These are phyloP conservation scores for Davidsoniella australis DNA, from an alignment of 2,329 filamentous ascomycete genomes.

Conservation along the genomic window DNA sequence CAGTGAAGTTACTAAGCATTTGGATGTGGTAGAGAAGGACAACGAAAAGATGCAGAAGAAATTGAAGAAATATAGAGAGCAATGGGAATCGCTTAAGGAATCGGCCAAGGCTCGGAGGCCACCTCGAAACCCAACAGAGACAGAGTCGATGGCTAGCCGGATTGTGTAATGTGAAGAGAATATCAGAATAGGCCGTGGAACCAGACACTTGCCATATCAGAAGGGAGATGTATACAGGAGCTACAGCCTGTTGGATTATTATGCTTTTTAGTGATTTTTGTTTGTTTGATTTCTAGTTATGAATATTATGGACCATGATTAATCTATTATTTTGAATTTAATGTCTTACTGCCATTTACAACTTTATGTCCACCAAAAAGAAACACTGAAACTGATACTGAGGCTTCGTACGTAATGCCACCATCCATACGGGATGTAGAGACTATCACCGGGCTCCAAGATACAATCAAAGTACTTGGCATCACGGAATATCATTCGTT, in stretches of 20 bases:
- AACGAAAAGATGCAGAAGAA: slow-evolving; percentile 38
- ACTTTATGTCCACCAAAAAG: slow-evolving; percentile 74
- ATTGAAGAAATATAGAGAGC: slow-evolving; percentile 39
- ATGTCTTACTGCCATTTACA: neutral
- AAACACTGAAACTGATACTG: slow-evolving; percentile 80
- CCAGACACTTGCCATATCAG: no score
- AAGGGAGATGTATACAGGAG: neutral
- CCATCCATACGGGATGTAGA: slow-evolving; percentile 89
- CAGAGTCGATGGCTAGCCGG: slow-evolving; percentile 5
- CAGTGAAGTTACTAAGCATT: slow-evolving; percentile 36
- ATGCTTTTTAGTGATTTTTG: neutral
- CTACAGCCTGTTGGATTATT: neutral
- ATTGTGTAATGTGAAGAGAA: slow-evolving; percentile 11
- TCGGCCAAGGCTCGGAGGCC: slow-evolving; percentile 37
- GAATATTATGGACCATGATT: neutral
- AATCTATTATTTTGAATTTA: neutral
- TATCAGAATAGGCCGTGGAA: no score
- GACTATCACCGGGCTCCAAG: slow-evolving; percentile 60
- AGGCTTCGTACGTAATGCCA: slow-evolving; percentile 92
- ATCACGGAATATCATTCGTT: slow-evolving; percentile 31
- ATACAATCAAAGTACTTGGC: slow-evolving; percentile 61
- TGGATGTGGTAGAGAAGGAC: slow-evolving; percentile 48
- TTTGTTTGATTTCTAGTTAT: neutral
- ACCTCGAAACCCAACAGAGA: slow-evolving; percentile 5
- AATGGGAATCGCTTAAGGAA: slow-evolving; percentile 44